phyloP scores from a whole-genome alignment of 2,329 filamentous ascomycete genomes.

The Alternaria longipes region DNA sequence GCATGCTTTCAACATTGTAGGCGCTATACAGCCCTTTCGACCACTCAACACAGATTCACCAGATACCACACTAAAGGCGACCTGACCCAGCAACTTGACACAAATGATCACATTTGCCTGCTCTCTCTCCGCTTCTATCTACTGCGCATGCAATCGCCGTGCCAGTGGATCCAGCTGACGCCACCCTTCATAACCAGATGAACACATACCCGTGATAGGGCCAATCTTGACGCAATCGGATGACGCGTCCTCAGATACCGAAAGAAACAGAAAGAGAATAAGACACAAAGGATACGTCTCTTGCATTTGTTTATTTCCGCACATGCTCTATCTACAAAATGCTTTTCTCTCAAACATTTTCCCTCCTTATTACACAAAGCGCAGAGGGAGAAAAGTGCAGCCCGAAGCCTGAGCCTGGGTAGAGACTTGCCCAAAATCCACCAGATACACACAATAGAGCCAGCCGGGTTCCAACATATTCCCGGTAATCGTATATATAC shows the following conservation, averaged over 20 bases:
- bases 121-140: neutral
- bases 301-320: conserved; percentile 5
- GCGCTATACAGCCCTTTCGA: too few species aligned
- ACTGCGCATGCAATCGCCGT: neutral
- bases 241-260: neutral
- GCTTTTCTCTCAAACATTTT: neutral
- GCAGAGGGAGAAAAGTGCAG: neutral
- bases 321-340: conserved; percentile 14
- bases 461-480: conserved; percentile 3
- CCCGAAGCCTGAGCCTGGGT: neutral
- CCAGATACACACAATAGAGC: neutral
- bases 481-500: conserved; percentile 9
- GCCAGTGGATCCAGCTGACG: neutral
- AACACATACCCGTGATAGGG: neutral
- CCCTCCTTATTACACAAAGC: neutral
- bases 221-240: neutral
- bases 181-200: neutral
- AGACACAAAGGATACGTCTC: neutral
- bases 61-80: too few species aligned
- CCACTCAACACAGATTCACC: too few species aligned
- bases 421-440: conserved; percentile 4
- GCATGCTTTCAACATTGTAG: too few species aligned
- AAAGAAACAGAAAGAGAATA: neutral
- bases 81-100: too few species aligned
- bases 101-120: too few species aligned